Conservation (phyloP, 2,329 filamentous ascomycete genomes). For the Biscogniauxia mediterranea region DNA sequence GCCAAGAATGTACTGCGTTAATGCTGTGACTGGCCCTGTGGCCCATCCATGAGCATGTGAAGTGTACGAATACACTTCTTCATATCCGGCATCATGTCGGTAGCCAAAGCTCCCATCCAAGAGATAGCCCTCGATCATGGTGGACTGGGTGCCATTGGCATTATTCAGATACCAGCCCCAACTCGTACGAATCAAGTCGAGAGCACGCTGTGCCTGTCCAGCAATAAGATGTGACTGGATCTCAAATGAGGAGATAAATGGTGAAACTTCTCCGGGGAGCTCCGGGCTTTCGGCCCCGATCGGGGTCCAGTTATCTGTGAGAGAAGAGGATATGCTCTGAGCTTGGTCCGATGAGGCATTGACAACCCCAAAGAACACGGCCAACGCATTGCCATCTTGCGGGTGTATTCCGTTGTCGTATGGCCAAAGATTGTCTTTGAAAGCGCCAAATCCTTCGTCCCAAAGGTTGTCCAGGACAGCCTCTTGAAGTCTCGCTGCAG, state of each 20-base stretch:
- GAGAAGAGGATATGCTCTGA: constrained; percentile 40
- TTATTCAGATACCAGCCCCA: constrained; percentile 63
- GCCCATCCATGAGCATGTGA: constrained; percentile 52
- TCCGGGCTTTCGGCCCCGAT: constrained; percentile 57
- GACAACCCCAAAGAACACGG: constrained; percentile 48
- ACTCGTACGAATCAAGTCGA: constrained; percentile 52
- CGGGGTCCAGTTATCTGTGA: constrained; percentile 52
- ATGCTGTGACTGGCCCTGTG: constrained; percentile 45
- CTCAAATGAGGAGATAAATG: constrained; percentile 59
- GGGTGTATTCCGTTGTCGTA: constrained; percentile 47
- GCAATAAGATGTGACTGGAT: constrained; percentile 55
- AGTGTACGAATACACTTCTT: constrained; percentile 44
- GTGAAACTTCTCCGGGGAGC: constrained; percentile 55
- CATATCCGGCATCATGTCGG: constrained; percentile 50
- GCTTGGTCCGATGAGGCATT: constrained; percentile 33
- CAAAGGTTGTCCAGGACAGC: constrained; percentile 49
- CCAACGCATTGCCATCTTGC: constrained; percentile 60
- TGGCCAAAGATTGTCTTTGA: constrained; percentile 48
- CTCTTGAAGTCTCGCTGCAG: constrained; percentile 40
- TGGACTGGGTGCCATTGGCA: constrained; percentile 55
- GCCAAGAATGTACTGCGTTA: constrained; percentile 45
- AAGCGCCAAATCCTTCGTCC: constrained; percentile 47
- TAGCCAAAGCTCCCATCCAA: constrained; percentile 57
- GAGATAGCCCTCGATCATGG: constrained; percentile 59
- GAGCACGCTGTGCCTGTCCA: constrained; percentile 46